Evolutionary conservation across 345 rosid genomes (phyloP), one percentile per base, ranked within the genome.

Genomic region (Garcia nutans): DNA sequence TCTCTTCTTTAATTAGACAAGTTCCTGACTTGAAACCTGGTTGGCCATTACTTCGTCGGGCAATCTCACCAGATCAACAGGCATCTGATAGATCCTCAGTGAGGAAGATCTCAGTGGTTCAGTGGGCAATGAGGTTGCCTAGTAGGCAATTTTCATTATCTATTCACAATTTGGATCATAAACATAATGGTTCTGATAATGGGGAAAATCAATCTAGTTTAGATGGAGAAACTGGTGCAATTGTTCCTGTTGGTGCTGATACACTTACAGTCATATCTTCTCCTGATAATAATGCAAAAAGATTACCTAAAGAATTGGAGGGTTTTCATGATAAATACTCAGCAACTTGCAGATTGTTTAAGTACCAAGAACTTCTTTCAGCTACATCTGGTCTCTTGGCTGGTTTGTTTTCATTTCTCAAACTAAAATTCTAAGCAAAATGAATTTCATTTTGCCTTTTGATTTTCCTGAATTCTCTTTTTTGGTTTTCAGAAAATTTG

Each of bases 1-100:
- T 76, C 37, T 81, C 93, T 62, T 61, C 59, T 77, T 73, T 86
- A 78, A 79, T 84, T 23, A 82, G 71, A 77, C 83, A 85, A 74
- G 72, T 85, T 78, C 90, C 97, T 75, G 92, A 86, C 74, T 57
- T 74, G 68, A 88, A 81, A 70, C 93, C 98, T 22, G 94, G 99
- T 55, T 92, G 99, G 99, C 95, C 99, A 50, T 81, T 91, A 74
- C 96, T 87, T 73, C 86, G 89, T 50, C 89, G 81, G 65, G 77
- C 90, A 33, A 62, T 71, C 65, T 75, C 77, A 49, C 49, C 85
- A 0, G 79, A 89, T 50, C 60, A 67, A 64, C 78, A 75, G 63
- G 76, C 84, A 19, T 75, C 81, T 49, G 78, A 78, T 58, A 78
- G 78, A 67, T 82, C 90, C 65, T 81, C 84, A 6, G 65, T 76